These are phyloP conservation scores for Geosiphon pyriformis DNA, from an alignment of 192 early-diverging fungal genomes.

Conservation along the genomic window DNA sequence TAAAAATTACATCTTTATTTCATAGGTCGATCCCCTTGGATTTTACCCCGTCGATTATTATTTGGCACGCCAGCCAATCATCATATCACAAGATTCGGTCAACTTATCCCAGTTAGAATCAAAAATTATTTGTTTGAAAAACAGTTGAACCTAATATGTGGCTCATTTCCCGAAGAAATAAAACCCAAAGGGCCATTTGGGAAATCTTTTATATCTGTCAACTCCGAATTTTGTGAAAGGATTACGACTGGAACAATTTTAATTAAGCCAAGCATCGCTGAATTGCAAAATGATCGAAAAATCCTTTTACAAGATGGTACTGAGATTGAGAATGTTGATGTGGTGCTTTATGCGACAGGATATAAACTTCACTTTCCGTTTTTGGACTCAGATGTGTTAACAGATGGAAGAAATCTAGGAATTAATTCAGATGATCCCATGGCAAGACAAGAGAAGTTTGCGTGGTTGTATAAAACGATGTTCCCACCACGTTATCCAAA, in stretches of 20 bases:
- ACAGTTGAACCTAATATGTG: neutral
- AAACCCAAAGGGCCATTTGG: slow-evolving; percentile 35
- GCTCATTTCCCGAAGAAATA: slow-evolving; percentile 35
- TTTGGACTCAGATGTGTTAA: slow-evolving; percentile 39
- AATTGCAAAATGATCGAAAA: slow-evolving; percentile 31
- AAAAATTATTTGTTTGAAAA: slow-evolving; percentile 23
- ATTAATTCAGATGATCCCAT: slow-evolving; percentile 26
- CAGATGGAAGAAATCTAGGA: slow-evolving; percentile 31
- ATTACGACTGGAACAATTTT: slow-evolving; percentile 47
- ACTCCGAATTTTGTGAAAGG: slow-evolving; percentile 41
- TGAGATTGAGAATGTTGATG: slow-evolving; percentile 45
- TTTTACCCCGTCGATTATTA: slow-evolving; percentile 35
- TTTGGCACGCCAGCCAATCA: slow-evolving; percentile 47
- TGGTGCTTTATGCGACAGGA: slow-evolving; percentile 58
- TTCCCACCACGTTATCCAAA: slow-evolving; percentile 45
- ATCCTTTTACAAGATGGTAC: slow-evolving; percentile 57
- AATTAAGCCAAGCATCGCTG: slow-evolving; percentile 41
- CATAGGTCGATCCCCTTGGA: slow-evolving; percentile 39
- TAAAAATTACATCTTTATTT: neutral
- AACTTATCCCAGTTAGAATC: slow-evolving; percentile 33
- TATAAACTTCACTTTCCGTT: slow-evolving; percentile 49
- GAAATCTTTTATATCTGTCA: slow-evolving; percentile 43
- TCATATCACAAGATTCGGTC: slow-evolving; percentile 32
- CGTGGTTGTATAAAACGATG: slow-evolving; percentile 54
- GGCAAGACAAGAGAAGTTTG: slow-evolving; percentile 29